Percentiles rank a stretch among this genome's conserved stretches.
Evolutionary conservation across 225 moss, liverwort and hornwort genomes (phyloP).

Genomic region (Anthoceros angustus): DNA sequence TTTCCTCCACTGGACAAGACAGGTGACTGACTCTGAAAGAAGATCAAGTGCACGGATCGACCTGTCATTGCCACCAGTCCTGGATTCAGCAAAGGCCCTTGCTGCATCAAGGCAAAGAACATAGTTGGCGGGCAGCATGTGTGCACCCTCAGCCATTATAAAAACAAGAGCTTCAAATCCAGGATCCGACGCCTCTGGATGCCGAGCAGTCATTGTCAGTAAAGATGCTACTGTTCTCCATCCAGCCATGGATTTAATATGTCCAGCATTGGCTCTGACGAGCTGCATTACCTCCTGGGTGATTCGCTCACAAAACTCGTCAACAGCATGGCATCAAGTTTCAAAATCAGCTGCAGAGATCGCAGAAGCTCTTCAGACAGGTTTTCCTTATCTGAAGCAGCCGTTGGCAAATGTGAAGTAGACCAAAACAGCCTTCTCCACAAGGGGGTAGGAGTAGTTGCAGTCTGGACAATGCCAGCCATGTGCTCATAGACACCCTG

Average conservation of each 20-base stretch:
- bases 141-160: slow-evolving; percentile 92
- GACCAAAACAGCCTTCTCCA: slow-evolving; percentile 93
- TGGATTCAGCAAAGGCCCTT: slow-evolving; percentile 91
- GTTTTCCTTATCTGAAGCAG: slow-evolving; percentile 96
- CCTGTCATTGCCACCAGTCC: slow-evolving; percentile 80
- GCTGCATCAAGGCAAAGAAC: slow-evolving; percentile 96
- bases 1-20: slow-evolving; percentile 77
- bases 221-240: slow-evolving; percentile 96
- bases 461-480: slow-evolving; percentile 90
- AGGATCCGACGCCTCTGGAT: slow-evolving; percentile 90
- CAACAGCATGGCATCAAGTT: slow-evolving; percentile 97
- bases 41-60: slow-evolving; percentile 87
- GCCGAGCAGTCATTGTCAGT: slow-evolving; percentile 83
- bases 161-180: slow-evolving; percentile 97
- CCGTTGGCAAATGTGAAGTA: slow-evolving; percentile 88
- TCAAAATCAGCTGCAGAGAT: slow-evolving; percentile 88
- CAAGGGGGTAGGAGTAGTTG: slow-evolving; percentile 66
- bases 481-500: slow-evolving; percentile 98
- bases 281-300: slow-evolving; percentile 96
- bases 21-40: slow-evolving; percentile 68
- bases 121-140: slow-evolving; percentile 86
- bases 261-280: slow-evolving; percentile 87
- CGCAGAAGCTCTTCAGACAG: slow-evolving; percentile 91
- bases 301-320: slow-evolving; percentile 96
- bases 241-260: slow-evolving; percentile 94